phyloP scores from a whole-genome alignment of 163 green algal genomes.

The Scenedesmus sp. region DNA sequence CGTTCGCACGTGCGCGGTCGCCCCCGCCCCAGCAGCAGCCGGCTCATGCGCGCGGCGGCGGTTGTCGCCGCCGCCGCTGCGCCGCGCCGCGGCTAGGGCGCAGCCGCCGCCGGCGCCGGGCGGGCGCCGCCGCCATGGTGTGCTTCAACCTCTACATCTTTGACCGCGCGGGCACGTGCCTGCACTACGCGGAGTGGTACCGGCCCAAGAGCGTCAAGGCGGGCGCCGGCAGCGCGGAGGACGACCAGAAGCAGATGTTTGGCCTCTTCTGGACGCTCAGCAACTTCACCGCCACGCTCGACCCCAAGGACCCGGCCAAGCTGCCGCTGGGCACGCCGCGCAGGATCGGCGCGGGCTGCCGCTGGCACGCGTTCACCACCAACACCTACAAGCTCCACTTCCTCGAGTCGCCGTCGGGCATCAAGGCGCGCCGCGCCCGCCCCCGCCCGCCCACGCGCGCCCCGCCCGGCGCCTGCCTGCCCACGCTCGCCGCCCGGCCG shows the following conservation, averaged over 20 bases:
- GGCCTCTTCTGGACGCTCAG: slow-evolving; percentile 93
- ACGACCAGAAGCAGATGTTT: slow-evolving; percentile 97
- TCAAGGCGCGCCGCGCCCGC: slow-evolving; percentile 71
- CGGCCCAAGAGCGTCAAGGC: slow-evolving; percentile 76
- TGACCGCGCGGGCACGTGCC: slow-evolving; percentile 83
- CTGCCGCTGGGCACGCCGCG: slow-evolving; percentile 72
- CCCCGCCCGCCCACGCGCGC: no score
- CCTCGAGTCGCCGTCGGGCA: slow-evolving; percentile 88
- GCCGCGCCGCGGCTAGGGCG: no score
- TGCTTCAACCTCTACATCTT: slow-evolving; percentile 95
- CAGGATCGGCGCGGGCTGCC: slow-evolving; percentile 78
- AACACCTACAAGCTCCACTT: slow-evolving; percentile 95
- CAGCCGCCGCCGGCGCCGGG: not conserved
- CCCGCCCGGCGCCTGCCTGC: no score
- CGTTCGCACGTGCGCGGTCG: not conserved
- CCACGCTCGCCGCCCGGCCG: no score
- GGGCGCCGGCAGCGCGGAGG: slow-evolving; percentile 71
- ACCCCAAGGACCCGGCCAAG: slow-evolving; percentile 77
- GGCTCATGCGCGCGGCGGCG: not conserved
- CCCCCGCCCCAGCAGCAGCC: not conserved
- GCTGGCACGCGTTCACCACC: slow-evolving; percentile 85
- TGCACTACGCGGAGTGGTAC: slow-evolving; percentile 93
- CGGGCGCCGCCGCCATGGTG: slow-evolving; percentile 54
- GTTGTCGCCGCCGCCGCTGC: not conserved
- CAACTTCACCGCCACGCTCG: slow-evolving; percentile 83